Evolutionary conservation across 129 eudicot species (phyloP), one percentile per base, ranked within the genome.

Genomic region (Lactuca sativa): DNA sequence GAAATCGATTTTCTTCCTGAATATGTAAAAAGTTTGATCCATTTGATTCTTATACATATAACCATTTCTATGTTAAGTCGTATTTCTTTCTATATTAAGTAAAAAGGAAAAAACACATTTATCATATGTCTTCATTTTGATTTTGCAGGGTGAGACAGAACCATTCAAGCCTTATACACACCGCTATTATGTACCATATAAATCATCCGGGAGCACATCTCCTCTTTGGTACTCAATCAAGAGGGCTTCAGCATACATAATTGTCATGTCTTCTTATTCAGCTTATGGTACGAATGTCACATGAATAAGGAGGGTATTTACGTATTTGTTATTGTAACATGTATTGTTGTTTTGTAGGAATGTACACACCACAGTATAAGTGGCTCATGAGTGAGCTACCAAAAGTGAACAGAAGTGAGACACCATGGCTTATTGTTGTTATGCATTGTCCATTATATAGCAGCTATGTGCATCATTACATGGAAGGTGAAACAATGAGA

Each of bases 401-500:
- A 5, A 93, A 85, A 73, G 97, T 93, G 54, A 90, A 90, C 84
- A 79, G 97, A 36, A 83, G 76, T 0, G 92, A 93, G 80, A 93
- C 99, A n/a, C 97, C 99, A 36, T 93, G 99, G 99, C 83, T 93
- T 0, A 93, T 93, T 69, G 97, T 93, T 6, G 81, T 93, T 44
- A 80, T 93, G 97, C 99, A 93, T 74, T 73, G 80, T 54, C 97
- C 99, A 5, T 64, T 81, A 76, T 93, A 93, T 44, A 90, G 80
- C 62, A 93, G 86, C 69, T 86, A 93, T 58, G 71, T 69, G 31
- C 82, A 90, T 82, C 97, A 90, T 75, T 93, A 78, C 60, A 93
- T 93, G 99, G 99, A 93, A 81, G 99, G 97, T 12, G 99, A 93
- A 84, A 83, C 87, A 6, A 93, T 93, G 99, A 82, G 99, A 72